A percentile compares a stretch with the other conserved stretches of the same genome.
Conservation (phyloP, 352 stramenopile genomes). For the Plasmopara viticola region DNA sequence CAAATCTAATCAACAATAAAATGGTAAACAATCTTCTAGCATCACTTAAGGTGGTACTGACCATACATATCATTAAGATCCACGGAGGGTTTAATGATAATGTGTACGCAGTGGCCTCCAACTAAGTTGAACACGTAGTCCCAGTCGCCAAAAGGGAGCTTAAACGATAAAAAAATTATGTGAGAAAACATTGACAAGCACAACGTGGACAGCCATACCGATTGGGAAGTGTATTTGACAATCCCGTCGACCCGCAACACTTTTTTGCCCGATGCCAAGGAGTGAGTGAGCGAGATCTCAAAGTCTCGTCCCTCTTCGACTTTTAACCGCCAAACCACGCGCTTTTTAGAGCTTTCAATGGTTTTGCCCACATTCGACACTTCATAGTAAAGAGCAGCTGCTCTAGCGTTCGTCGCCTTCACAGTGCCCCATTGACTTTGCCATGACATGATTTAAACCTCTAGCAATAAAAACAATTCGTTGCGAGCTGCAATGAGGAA, state of each 20-base stretch:
- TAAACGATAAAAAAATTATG: background rate
- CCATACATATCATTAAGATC: constrained; percentile 86
- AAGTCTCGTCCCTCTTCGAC: constrained; percentile 75
- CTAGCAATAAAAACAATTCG: background rate
- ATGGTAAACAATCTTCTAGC: background rate
- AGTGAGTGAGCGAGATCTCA: constrained; percentile 81
- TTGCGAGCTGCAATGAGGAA: constrained; percentile 1
- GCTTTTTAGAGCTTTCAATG: constrained; percentile 82
- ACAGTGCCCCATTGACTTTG: constrained; percentile 61
- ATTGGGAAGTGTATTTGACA: constrained; percentile 70
- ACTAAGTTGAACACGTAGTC: constrained; percentile 80
- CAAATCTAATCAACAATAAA: constrained; percentile 34
- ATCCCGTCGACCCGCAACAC: constrained; percentile 73
- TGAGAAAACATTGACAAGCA: background rate
- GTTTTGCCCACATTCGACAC: constrained; percentile 80
- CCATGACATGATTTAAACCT: constrained; percentile 41
- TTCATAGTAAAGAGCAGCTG: constrained; percentile 68
- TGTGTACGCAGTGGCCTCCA: constrained; percentile 74
- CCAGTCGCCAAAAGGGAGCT: constrained; percentile 80
- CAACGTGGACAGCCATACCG: constrained; percentile 26
- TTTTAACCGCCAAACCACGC: constrained; percentile 76
- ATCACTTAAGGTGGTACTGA: constrained; percentile 19
- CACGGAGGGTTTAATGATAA: constrained; percentile 80
- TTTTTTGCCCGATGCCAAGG: constrained; percentile 74
- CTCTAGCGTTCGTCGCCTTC: constrained; percentile 67